Evolutionary conservation across 257 asterid genomes (phyloP).

Genomic region (Plantago ovata): DNA sequence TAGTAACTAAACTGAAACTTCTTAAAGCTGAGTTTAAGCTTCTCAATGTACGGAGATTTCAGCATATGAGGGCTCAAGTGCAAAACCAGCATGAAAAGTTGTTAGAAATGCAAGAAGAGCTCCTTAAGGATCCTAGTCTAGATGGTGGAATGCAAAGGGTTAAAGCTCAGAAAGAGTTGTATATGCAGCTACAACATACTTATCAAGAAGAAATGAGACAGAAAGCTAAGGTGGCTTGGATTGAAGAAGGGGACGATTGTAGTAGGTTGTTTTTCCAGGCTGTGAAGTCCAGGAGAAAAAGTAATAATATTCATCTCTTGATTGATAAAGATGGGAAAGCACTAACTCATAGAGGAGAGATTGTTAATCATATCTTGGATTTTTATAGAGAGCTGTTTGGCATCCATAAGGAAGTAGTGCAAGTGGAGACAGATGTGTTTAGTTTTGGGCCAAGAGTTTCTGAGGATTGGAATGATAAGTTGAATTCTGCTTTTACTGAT

Average conservation of each 20-base stretch:
- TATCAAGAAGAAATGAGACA: neutral
- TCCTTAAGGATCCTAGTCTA: neutral
- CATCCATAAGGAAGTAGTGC: neutral
- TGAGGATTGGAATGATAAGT: neutral
- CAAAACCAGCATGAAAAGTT: no score
- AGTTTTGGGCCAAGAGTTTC: no score
- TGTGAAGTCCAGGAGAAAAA: neutral
- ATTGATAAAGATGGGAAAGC: neutral
- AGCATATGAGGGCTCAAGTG: neutral
- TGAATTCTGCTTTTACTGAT: no score
- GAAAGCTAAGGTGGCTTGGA: neutral
- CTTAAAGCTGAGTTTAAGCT: neutral
- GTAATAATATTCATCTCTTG: neutral
- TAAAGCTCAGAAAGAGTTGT: neutral
- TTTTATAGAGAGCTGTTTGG: neutral
- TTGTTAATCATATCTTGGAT: neutral
- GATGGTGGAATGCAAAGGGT: neutral
- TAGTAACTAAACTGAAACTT: neutral
- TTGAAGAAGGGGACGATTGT: neutral
- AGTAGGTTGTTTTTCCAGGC: neutral
- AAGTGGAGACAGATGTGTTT: neutral
- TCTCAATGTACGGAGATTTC: neutral
- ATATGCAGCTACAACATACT: no score
- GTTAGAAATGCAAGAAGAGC: neutral
- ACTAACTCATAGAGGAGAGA: neutral